Conservation (phyloP, 1,284 basidiomycete species). For the Cerrena zonata region DNA sequence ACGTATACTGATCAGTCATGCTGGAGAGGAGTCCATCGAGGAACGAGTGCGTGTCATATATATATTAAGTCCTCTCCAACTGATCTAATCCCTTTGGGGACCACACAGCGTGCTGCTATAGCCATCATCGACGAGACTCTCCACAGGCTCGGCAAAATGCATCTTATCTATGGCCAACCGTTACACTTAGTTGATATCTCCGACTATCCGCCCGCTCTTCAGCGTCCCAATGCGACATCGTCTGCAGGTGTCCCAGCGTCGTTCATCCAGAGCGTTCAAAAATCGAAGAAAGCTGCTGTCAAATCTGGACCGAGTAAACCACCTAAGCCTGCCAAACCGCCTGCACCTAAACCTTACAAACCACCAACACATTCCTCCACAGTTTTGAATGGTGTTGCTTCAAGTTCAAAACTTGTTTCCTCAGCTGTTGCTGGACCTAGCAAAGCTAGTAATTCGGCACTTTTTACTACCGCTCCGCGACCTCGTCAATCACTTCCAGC, state of each 20-base stretch:
- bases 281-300: background rate
- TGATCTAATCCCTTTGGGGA: background rate
- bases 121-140: conserved; percentile 60
- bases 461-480: background rate
- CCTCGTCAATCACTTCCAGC: background rate
- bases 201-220: background rate
- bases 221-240: background rate
- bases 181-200: conserved; percentile 38
- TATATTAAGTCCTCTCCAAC: conserved; percentile 1
- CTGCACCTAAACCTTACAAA: background rate
- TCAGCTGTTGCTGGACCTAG: no score
- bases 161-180: conserved; percentile 57
- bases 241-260: background rate
- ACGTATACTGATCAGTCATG: conserved; percentile 54
- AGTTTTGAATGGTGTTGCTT: no score
- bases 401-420: no score
- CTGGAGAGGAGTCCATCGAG: conserved; percentile 58
- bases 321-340: background rate
- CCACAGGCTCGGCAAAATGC: conserved; percentile 44
- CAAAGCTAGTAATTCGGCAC: no score
- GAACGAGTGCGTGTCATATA: conserved; percentile 42
- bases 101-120: conserved; percentile 61
- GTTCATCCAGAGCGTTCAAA: background rate
- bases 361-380: background rate
- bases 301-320: background rate